Percentiles rank a stretch among this genome's conserved stretches.
Evolutionary conservation across 495 filamentous ascomycete species (phyloP).

Genomic region (Bombardia bombarda): DNA sequence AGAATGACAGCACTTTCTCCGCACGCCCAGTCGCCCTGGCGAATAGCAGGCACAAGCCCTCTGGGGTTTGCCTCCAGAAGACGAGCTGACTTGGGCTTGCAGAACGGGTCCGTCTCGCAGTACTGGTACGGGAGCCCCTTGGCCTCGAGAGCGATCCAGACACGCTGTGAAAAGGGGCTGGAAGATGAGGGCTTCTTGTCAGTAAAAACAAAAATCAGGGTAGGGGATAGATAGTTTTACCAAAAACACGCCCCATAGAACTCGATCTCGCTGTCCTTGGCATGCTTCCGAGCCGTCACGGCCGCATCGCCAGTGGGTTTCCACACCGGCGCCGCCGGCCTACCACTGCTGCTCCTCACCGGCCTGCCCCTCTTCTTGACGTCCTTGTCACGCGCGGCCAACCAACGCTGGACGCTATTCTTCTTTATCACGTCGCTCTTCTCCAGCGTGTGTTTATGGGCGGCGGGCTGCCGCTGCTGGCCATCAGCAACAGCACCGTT

Average conservation of each 20-base stretch:
- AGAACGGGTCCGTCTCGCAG: constrained; percentile 82
- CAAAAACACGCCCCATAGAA: constrained; percentile 89
- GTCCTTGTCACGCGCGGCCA: constrained; percentile 60
- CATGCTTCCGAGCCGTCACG: constrained; percentile 64
- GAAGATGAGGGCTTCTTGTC: not conserved
- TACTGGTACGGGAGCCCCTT: constrained; percentile 85
- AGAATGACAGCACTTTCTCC: constrained; percentile 82
- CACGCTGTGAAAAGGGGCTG: constrained; percentile 76
- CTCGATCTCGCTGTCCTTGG: constrained; percentile 64
- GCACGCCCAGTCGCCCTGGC: constrained; percentile 79
- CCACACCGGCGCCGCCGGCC: too few species aligned
- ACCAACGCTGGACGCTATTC: constrained; percentile 63
- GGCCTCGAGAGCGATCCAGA: constrained; percentile 91
- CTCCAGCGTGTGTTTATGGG: constrained; percentile 66
- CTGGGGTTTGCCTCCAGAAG: constrained; percentile 82
- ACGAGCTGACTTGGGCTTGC: constrained; percentile 59
- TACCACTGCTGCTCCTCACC: too few species aligned
- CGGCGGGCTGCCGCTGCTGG: constrained; percentile 39
- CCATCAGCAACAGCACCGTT: constrained; percentile 56
- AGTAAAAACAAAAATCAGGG: constrained; percentile 1
- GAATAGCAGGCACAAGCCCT: constrained; percentile 76
- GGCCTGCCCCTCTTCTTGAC: constrained; percentile 47
- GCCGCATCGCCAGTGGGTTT: constrained; percentile 72
- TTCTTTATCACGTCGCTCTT: constrained; percentile 84
- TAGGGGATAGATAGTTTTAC: constrained; percentile 31